phyloP scores from a whole-genome alignment of 169 alveolate species.

The Eimeria praecox region DNA sequence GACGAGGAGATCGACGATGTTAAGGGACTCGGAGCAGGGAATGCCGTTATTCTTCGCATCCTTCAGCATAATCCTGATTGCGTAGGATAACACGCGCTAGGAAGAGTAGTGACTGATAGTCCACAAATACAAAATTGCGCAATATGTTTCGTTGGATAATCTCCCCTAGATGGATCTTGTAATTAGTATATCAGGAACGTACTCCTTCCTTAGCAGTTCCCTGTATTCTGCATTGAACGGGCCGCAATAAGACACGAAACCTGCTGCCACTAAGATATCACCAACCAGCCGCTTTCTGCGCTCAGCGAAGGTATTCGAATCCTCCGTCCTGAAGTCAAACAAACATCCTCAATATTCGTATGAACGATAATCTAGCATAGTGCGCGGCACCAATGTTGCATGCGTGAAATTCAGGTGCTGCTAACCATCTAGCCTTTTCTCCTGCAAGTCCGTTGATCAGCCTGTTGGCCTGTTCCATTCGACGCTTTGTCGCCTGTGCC shows the following conservation, averaged over 20 bases:
- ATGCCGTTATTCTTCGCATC: constrained; percentile 56
- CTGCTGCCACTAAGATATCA: constrained; percentile 95
- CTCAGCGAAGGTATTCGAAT: constrained; percentile 95
- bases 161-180: not conserved
- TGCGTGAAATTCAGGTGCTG: not conserved
- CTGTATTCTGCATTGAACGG: constrained; percentile 98
- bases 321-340: constrained; percentile 87
- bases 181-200: not conserved
- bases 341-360: not conserved
- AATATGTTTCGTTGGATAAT: not conserved
- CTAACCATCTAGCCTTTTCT: constrained; percentile 95
- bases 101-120: not conserved
- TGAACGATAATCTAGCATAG: not conserved
- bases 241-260: constrained; percentile 97
- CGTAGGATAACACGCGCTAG: not conserved
- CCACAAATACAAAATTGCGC: not conserved
- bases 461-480: constrained; percentile 96
- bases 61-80: constrained; percentile 84
- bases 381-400: not conserved
- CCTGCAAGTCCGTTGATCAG: constrained; percentile 96
- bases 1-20: constrained; percentile 90
- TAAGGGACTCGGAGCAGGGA: constrained; percentile 76
- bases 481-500: constrained; percentile 94
- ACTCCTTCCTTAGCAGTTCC: constrained; percentile 92
- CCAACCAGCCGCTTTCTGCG: constrained; percentile 95